Evolutionary conservation across 2,329 filamentous ascomycete species (phyloP), one percentile per base, ranked within the genome.

Genomic region (Fusarium pseudocircinatum): DNA sequence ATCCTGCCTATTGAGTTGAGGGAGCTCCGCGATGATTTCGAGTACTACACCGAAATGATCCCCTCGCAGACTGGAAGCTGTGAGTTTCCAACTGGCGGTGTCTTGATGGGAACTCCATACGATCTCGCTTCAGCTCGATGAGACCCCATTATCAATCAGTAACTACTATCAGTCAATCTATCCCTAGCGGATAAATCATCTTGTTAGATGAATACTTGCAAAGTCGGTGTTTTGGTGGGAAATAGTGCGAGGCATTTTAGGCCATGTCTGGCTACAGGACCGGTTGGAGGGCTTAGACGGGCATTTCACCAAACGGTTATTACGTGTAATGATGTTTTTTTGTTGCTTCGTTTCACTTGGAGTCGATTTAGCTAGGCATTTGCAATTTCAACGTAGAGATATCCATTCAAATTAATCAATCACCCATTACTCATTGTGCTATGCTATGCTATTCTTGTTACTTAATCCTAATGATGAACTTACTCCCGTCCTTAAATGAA

Each of bases 11-110:
- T 83, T 5, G 65, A 75, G 26, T 70, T 79, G 3, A 67, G 49
- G 54, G 81, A 83, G 66, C 67, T 83, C 14, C 73, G 77, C 8
- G 79, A 81, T 47, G 81, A 81, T 26, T 75, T 74, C 15, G 75
- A 79, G 36, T 81, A 78, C 37, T 83, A 83, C 65, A 75, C 79
- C 2, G 77, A 78, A 28, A 73, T 72, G 30, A 78, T 78, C 42
- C 77, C 80, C 2, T 75, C 75, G 6, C 77, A 78, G 20, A 75
- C 76, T 4, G 77, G 72, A n/a, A 59, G 79, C 53, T 78, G 76
- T 40, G 80, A 82, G 42, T 77, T 72, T n/a, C 52, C 56, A n/a
- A 59, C 44, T 32, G 77, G 78, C 20, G 61, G 57, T 30, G 62
- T 77, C 14, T 63, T 76, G 28, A 68, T 74, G 15, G 53, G 44